phyloP scores from a whole-genome alignment of 1,284 basidiomycete genomes.

The Coniophora puteana region DNA sequence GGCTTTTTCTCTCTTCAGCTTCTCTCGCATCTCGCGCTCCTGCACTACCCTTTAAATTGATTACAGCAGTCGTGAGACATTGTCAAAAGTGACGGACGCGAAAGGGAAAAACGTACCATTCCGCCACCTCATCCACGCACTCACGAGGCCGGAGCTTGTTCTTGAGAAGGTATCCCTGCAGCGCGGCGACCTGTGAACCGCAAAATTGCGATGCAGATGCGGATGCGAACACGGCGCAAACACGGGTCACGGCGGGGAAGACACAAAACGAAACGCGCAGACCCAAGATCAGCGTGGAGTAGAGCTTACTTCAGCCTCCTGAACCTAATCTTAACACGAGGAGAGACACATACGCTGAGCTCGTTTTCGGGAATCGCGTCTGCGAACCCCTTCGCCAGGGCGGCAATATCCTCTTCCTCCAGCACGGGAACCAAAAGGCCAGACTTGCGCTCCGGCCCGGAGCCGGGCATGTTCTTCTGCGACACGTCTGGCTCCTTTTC shows the following conservation, averaged over 20 bases:
- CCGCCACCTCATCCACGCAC: constrained; percentile 72
- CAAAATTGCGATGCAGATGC: constrained; percentile 7
- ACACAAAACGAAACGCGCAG: constrained; percentile 1
- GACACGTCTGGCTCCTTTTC: constrained; percentile 51
- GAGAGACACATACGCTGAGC: constrained; percentile 72
- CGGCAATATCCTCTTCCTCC: constrained; percentile 67
- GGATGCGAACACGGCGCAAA: constrained; percentile 5
- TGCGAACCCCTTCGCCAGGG: constrained; percentile 73
- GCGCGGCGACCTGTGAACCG: constrained; percentile 62
- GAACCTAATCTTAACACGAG: constrained; percentile 3
- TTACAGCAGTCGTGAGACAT: constrained; percentile 6
- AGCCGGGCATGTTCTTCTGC: constrained; percentile 60
- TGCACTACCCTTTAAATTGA: constrained; percentile 49
- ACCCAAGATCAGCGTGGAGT: too few relatives aligned
- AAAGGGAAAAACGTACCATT: constrained; percentile 41
- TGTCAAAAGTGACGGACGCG: constrained; percentile 4
- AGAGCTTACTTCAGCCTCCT: too few relatives aligned
- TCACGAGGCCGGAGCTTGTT: constrained; percentile 82
- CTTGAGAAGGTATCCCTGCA: constrained; percentile 82
- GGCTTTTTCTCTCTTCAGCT: constrained; percentile 81
- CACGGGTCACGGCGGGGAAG: constrained; percentile 1
- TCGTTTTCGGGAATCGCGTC: constrained; percentile 77
- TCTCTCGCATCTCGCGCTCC: constrained; percentile 77
- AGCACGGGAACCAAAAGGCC: constrained; percentile 62
- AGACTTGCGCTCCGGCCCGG: constrained; percentile 65